Conservation (phyloP, 768 basidiomycete species). For the Sporobolomyces phaffii region DNA sequence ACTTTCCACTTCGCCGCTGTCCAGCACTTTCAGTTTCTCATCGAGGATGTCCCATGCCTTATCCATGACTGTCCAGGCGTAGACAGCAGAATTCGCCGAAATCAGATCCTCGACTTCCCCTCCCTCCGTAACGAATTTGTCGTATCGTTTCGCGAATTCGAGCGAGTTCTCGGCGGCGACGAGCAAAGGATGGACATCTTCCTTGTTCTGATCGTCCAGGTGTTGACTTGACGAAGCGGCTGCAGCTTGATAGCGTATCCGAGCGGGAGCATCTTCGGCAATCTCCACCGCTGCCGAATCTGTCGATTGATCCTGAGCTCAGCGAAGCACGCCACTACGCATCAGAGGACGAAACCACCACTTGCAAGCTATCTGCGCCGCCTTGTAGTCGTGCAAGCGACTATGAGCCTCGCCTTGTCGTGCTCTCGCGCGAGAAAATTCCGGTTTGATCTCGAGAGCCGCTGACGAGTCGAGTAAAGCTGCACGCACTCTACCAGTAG, state of each 20-base stretch:
- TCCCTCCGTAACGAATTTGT: background rate
- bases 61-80: conserved; percentile 6
- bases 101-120: conserved; percentile 1
- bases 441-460: background rate
- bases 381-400: background rate
- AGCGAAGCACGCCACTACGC: too few species aligned
- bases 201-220: background rate
- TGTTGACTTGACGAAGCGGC: background rate
- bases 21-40: conserved; percentile 12
- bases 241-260: background rate
- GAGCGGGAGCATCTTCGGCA: conserved; percentile 9
- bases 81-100: conserved; percentile 9
- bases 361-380: background rate
- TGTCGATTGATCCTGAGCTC: background rate
- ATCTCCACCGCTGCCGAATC: background rate
- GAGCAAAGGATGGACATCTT: background rate
- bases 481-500: background rate
- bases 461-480: conserved; percentile 17
- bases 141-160: conserved; percentile 5
- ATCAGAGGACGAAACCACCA: background rate
- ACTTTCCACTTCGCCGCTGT: conserved; percentile 9
- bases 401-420: conserved; percentile 3
- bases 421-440: background rate
- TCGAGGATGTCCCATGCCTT: conserved; percentile 11
- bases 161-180: conserved; percentile 1